phyloP scores from a whole-genome alignment of 176 grass and related monocot genomes.

The Hordeum marinum region DNA sequence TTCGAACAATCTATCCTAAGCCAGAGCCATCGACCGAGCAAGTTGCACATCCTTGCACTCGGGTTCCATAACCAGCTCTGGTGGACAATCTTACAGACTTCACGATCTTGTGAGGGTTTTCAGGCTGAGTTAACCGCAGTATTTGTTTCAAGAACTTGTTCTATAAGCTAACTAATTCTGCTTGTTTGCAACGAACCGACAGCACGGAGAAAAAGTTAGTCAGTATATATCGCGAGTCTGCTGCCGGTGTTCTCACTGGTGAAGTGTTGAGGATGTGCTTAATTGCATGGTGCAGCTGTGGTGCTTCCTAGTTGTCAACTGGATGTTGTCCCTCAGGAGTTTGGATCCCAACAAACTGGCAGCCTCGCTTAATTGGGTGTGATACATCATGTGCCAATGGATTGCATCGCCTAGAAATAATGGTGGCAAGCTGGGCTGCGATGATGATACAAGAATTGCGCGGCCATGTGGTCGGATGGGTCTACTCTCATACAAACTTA shows the following conservation, averaged over 20 bases:
- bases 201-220: neutral
- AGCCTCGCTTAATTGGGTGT: neutral
- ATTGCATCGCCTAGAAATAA: neutral
- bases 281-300: neutral
- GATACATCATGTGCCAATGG: neutral
- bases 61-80: neutral
- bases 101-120: neutral
- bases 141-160: neutral
- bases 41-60: neutral
- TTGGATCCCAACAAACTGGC: neutral
- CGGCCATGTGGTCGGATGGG: too few relatives aligned
- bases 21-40: neutral
- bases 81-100: neutral
- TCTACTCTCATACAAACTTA: neutral
- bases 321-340: neutral
- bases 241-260: neutral
- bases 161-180: neutral
- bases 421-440: neutral
- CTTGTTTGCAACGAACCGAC: neutral
- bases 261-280: neutral
- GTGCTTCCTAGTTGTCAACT: neutral
- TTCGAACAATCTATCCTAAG: neutral
- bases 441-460: neutral
- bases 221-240: neutral
- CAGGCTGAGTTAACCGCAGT: neutral